Evolutionary conservation across 768 basidiomycete genomes (phyloP), one percentile per base, ranked within the genome.

Genomic region (Agrocybe pediades): DNA sequence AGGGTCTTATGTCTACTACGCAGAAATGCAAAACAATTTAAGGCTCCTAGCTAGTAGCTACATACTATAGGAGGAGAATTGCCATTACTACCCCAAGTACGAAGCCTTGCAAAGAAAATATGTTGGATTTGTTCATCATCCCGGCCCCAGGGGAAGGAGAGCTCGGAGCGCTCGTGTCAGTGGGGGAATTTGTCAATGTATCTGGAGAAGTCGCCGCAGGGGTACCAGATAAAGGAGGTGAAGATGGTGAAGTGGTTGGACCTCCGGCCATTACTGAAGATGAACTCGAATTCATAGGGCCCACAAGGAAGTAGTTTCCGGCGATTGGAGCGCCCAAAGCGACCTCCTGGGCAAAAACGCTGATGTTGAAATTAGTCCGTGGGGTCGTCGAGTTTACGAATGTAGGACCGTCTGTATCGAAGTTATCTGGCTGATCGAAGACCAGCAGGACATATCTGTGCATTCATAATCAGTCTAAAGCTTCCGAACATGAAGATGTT

Each of bases 271-370:
- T 40, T 47, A 59, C 45, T 41, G 52, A 56, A 52, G 51, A 57
- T 52, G 55, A 21, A 42, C 49, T 44, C 13, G 58, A 50, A 33
- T 65, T 59, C 36, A 62, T 63, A 5, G 74, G 67, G 2, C 73
- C 74, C 15, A 72, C 70, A 25, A 76, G 60, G 63, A 79, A 79
- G 61, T 71, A 79, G 42, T 71, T 76, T 27, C 77, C 78, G 16
- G 74, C 75, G 40, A 78, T 56, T 13, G 76, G 74, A 23, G 58
- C 48, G 1, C 71, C 71, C 15, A 79, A 64, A 24, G 69, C 63
- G 8, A 70, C 56, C 15, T 59, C 63, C 21, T 57, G 53, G 6
- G 68, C 71, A 57, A 80, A 78, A 13, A 54, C 54, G 25, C 70
- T 65, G 48, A 77, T 58, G 54, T 74, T 74, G 66, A 79, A 80